Evolutionary conservation across 495 filamentous ascomycete genomes (phyloP).

Genomic region (Penicillium daleae): DNA sequence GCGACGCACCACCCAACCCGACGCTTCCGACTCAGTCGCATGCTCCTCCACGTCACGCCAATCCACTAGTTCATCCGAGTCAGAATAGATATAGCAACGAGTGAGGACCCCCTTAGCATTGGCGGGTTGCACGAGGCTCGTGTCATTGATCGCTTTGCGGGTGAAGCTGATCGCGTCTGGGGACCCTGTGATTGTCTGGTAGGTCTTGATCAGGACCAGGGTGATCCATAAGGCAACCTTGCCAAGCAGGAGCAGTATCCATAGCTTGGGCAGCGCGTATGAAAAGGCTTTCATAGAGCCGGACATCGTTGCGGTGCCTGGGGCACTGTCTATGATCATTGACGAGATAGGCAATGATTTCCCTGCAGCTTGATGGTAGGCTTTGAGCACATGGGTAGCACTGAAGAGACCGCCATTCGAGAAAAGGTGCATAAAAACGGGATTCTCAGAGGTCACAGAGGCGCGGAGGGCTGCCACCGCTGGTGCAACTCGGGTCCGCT

Average conservation of each 20-base stretch:
- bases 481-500: constrained; percentile 37
- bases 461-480: constrained; percentile 42
- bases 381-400: constrained; percentile 35
- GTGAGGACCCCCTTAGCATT: constrained; percentile 18
- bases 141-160: constrained; percentile 37
- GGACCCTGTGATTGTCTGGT: constrained; percentile 19
- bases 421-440: constrained; percentile 48
- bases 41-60: constrained; percentile 47
- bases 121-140: constrained; percentile 28
- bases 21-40: constrained; percentile 40
- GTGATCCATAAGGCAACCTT: constrained; percentile 32
- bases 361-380: constrained; percentile 39
- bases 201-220: constrained; percentile 21
- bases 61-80: constrained; percentile 46
- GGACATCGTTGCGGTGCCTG: constrained; percentile 37
- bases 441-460: constrained; percentile 23
- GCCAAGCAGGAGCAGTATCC: constrained; percentile 37
- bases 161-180: constrained; percentile 34
- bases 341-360: constrained; percentile 37
- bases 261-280: constrained; percentile 38
- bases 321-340: constrained; percentile 48
- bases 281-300: constrained; percentile 40
- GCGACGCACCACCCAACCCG: constrained; percentile 39
- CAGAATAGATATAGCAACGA: constrained; percentile 52
- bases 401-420: constrained; percentile 48